A percentile compares a stretch with the other conserved stretches of the same genome.
Evolutionary conservation across 2,329 filamentous ascomycete species (phyloP).

Genomic region (Zarea fungicola): DNA sequence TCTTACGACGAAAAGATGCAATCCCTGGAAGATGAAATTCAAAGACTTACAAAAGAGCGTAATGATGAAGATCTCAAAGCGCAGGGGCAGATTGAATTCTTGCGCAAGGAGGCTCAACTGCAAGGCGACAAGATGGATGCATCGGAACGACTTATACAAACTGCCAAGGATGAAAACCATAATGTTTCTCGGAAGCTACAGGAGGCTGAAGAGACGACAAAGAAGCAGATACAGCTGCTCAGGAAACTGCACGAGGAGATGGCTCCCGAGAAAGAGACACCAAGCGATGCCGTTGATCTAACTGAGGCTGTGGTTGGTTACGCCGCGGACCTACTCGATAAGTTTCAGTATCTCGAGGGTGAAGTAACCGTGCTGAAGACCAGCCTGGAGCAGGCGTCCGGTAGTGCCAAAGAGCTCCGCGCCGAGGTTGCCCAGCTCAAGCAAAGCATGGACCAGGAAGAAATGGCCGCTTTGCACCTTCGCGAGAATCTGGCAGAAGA

Average conservation of each 20-base stretch:
- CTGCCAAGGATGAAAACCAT: constrained; percentile 49
- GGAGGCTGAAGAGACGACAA: constrained; percentile 45
- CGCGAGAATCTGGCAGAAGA: constrained; percentile 50
- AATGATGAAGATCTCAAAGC: constrained; percentile 52
- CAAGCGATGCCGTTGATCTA: constrained; percentile 53
- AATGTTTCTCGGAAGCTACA: constrained; percentile 46
- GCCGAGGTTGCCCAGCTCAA: constrained; percentile 50
- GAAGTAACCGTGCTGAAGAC: constrained; percentile 55
- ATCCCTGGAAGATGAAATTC: constrained; percentile 65
- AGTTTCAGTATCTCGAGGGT: constrained; percentile 54
- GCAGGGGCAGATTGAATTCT: constrained; percentile 57
- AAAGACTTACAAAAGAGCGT: constrained; percentile 53
- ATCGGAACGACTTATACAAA: constrained; percentile 53
- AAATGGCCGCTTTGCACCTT: constrained; percentile 46
- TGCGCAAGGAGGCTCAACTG: constrained; percentile 54
- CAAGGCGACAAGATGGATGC: constrained; percentile 55
- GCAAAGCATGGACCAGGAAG: constrained; percentile 46
- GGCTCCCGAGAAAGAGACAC: constrained; percentile 45
- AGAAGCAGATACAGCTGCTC: constrained; percentile 49
- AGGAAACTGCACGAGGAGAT: constrained; percentile 56
- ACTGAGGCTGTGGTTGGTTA: constrained; percentile 55
- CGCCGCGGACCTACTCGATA: constrained; percentile 54
- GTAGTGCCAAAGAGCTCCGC: constrained; percentile 50
- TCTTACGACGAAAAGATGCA: constrained; percentile 64
- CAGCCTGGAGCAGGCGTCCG: constrained; percentile 57